Evolutionary conservation across 2,329 filamentous ascomycete species (phyloP), one percentile per base, ranked within the genome.

Genomic region (Colletotrichum lupini): DNA sequence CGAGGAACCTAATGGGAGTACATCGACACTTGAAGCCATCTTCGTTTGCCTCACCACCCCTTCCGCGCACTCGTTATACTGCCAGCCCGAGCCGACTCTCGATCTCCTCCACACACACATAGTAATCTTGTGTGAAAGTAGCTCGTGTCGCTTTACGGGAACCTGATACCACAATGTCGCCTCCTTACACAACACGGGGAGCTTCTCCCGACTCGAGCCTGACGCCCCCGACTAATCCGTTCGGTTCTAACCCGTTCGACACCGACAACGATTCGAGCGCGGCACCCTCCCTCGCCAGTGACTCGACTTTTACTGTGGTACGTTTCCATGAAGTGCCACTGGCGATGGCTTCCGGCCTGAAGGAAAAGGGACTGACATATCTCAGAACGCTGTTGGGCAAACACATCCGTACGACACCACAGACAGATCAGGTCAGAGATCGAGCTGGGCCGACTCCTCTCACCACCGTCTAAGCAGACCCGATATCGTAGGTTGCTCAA

Each of bases 251-350:
- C 56, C 74, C 74, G 9, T 76, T 76, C 69, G 74, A 76, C 42
- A 76, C 74, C 12, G 74, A 76, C 46, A 73, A 74, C 6, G 74
- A 75, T 22, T 64, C 62, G 26, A 76, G 74, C 52, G 69, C 73
- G 8, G 73, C 63, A 7, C 65, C 59, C 9, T 75, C 74, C 8
- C 67, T 75, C 8, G 74, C 74, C 30, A 74, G 68, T 46, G 68
- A 76, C 57, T 76, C 74, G 3, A 76, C 74, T n/a, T 76, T 75
- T 37, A 75, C 73, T 2, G 73, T 76, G 58, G 74, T 76, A 75
- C 3, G 74, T 68, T 26, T 1, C 2, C 3, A 19, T 28, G 5
- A 66, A 22, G n/a, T 3, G n/a, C 8, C 8, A 24, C 6, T 12
- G 7, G 9, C 5, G 16, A 46, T 37, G n/a, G 5, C 6, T 12